Percentiles rank a stretch among this genome's conserved stretches.
Evolutionary conservation across 2,329 filamentous ascomycete species (phyloP).

Genomic region (Furcasterigmium furcatum): DNA sequence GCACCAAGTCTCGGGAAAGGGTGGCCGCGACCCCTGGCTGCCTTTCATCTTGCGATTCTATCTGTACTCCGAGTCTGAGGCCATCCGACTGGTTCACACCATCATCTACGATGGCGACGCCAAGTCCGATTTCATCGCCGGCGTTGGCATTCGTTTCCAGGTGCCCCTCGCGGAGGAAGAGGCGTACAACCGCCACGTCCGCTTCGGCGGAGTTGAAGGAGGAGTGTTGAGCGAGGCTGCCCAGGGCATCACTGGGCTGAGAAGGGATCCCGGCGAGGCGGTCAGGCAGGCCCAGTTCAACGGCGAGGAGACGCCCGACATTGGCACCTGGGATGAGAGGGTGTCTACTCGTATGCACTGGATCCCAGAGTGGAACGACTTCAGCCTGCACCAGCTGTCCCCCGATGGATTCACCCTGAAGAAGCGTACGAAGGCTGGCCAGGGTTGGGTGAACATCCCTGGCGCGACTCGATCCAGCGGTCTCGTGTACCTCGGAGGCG

Average conservation of each 20-base stretch:
- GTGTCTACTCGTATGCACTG: conserved; percentile 46
- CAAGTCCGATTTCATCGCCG: conserved; percentile 47
- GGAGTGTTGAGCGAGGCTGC: conserved; percentile 56
- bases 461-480: conserved; percentile 54
- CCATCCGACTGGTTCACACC: conserved; percentile 52
- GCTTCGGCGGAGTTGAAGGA: conserved; percentile 51
- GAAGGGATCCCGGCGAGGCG: conserved; percentile 46
- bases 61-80: conserved; percentile 52
- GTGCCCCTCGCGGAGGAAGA: conserved; percentile 50
- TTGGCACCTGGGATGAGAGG: conserved; percentile 41
- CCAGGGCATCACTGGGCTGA: conserved; percentile 56
- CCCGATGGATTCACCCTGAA: conserved; percentile 58
- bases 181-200: conserved; percentile 55
- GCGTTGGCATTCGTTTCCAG: conserved; percentile 51
- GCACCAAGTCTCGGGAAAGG: conserved; percentile 24
- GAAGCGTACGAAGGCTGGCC: conserved; percentile 56
- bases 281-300: conserved; percentile 48
- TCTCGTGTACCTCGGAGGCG: conserved; percentile 55
- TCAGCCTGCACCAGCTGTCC: conserved; percentile 52
- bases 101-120: conserved; percentile 51
- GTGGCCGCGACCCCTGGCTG: conserved; percentile 43
- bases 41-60: conserved; percentile 57
- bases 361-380: conserved; percentile 58
- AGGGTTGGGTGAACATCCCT: conserved; percentile 55
- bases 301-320: conserved; percentile 38